Evolutionary conservation across 768 basidiomycete genomes (phyloP), one percentile per base, ranked within the genome.

Genomic region (Amanita pallidorosea): DNA sequence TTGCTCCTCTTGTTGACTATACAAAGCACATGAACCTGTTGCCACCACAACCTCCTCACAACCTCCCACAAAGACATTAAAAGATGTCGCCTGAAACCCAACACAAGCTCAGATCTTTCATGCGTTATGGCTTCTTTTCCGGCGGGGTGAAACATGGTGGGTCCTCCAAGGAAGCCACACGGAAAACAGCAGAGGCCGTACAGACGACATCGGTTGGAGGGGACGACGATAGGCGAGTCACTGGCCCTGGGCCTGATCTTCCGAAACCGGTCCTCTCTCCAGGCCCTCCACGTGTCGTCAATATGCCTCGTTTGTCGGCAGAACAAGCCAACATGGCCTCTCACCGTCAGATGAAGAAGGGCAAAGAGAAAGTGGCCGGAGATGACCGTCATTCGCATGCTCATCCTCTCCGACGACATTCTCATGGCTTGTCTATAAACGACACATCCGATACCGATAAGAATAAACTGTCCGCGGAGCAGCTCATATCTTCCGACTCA

Each of bases 401-500:
- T 3, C 48, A 54, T 25, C 23, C 53, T 51, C 49, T 54, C n/a
- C 57, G 59, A 33, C 54, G 50, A 12, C 49, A 47, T 17, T 46
- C 53, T 7, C 37, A 52, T 15, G 50, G 18, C 18, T 25, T 44
- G 17, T n/a, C 50, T 29, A 25, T 33, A 25, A 23, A 15, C 13
- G 54, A 55, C 15, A 54, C 54, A 46, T 13, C 25, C 7, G 47
- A 51, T 25, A 54, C 37, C 37, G 55, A 46, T 53, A 57, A 55
- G 48, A 53, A 53, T 33, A 49, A 42, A n/a, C 52, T 52, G 12
- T 47, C 53, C 43, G 43, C 37, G 8, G 61, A 65, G 8, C 58
- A 51, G 22, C 51, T 52, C 13, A 17, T 34, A 9, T 64, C 56
- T 47, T 50, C 58, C 37, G 72, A 72, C 0, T 61, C 72, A 7